phyloP scores from a whole-genome alignment of 2,329 filamentous ascomycete genomes.

The Podosphaera aphanis region DNA sequence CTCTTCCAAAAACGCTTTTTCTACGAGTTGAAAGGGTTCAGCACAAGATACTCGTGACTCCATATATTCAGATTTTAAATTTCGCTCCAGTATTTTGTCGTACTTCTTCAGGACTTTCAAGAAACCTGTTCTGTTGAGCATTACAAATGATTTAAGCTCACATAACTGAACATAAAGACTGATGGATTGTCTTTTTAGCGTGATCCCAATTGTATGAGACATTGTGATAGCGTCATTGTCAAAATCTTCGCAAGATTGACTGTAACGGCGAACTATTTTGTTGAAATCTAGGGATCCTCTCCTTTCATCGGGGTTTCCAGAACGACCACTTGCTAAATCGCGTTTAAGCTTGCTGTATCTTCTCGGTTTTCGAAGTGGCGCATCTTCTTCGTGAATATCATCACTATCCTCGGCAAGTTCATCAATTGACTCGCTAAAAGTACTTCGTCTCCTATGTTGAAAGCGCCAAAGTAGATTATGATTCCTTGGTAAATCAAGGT shows the following conservation, averaged over 20 bases:
- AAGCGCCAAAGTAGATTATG: conserved; percentile 30
- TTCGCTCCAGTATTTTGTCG: conserved; percentile 79
- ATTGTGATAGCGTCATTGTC: conserved; percentile 50
- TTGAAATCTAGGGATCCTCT: conserved; percentile 37
- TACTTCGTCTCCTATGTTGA: conserved; percentile 22
- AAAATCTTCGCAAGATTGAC: conserved; percentile 51
- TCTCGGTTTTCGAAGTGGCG: conserved; percentile 18
- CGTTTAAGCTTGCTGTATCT: conserved; percentile 17
- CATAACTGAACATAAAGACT: conserved; percentile 77
- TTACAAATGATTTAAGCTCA: conserved; percentile 85
- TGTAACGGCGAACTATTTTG: conserved; percentile 34
- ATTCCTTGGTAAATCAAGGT: conserved; percentile 20
- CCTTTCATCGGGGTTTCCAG: conserved; percentile 25
- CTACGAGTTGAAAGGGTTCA: conserved; percentile 57
- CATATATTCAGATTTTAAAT: conserved; percentile 58
- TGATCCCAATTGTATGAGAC: conserved; percentile 49
- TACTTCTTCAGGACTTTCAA: conserved; percentile 95
- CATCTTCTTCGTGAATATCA: conserved; percentile 39
- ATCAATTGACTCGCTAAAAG: conserved; percentile 24
- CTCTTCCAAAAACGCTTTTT: conserved; percentile 45
- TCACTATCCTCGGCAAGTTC: conserved; percentile 39
- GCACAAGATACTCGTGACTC: conserved; percentile 48
- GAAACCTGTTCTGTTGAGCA: conserved; percentile 92
- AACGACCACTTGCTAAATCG: conserved; percentile 6
- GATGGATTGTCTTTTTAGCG: conserved; percentile 77